Base-by-base conservation (phyloP, 495 filamentous ascomycete species). In the Penicillium psychrofluorescens region DNA sequence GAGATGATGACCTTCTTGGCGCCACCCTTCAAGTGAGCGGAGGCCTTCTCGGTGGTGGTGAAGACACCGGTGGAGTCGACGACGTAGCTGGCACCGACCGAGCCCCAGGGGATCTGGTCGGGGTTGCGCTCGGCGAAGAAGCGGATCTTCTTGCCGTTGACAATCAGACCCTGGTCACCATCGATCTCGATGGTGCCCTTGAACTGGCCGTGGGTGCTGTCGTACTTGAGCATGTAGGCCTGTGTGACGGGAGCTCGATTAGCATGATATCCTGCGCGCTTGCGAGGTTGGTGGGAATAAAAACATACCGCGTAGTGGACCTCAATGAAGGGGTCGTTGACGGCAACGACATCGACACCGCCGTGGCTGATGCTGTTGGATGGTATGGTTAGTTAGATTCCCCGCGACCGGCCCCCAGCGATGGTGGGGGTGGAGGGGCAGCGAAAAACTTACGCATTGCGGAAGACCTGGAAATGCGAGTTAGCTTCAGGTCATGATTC, bases 1-100 rank as follows among this genome's bases (percentile, higher is more conserved):
- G 92, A 97, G 84, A 98, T 98, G 78, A 98, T 77, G 70, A 98
- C 92, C 79, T 95, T 95, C 88, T 96, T 97, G 67, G 92, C 92
- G 68, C 92, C 92, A 63, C 92, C 92, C 80, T 92, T 91, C 80
- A 98, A 80, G 76, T 98, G 92, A 59, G 83, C 85, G 58, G 78
- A 78, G 63, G 92, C 92, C 85, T 95, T 95, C 46, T 96, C 92
- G 52, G 74, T 86, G 71, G 91, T 96, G 76, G 92, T 98, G 86
- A 98, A 98, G 59, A 98, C 92, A 82, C 92, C 92, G 45, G 92
- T 98, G 44, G 92, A 95, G 81, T 98, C 92, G 65, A 98, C 89
- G 54, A 98, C 76, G 80, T 98, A 98, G 62, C 86, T 81, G 59
- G 88, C 92, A 54, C 89, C 90, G 55, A 86, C 85, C 58, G 89